Conservation (phyloP, 306 rosid species). For the Medicago arabica region DNA sequence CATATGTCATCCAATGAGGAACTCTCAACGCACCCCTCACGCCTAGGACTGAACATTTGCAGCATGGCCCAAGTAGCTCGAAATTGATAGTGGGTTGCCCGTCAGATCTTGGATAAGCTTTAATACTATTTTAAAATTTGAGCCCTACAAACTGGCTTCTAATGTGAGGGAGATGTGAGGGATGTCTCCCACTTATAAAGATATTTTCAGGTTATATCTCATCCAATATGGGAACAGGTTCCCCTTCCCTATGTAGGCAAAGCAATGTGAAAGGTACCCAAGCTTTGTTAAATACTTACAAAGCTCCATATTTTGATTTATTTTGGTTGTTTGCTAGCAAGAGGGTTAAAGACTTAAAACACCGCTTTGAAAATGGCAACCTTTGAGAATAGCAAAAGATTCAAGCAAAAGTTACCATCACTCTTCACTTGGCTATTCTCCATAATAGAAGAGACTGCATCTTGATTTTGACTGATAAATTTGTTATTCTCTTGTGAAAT, state of each 20-base stretch:
- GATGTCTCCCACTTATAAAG: background rate
- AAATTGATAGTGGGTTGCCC: background rate
- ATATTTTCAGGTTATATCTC: background rate
- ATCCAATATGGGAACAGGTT: background rate
- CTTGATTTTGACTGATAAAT: background rate
- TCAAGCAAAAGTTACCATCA: conserved; percentile 31
- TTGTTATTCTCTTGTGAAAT: background rate
- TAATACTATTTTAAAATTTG: background rate
- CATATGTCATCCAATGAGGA: background rate
- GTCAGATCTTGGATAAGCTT: background rate
- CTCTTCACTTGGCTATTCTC: conserved; percentile 8
- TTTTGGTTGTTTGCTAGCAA: conserved; percentile 55
- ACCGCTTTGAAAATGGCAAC: conserved; percentile 69
- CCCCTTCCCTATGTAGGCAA: background rate
- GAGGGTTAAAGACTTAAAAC: conserved; percentile 52
- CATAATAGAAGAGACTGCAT: conserved; percentile 21
- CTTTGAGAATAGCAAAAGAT: conserved; percentile 41
- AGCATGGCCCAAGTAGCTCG: background rate
- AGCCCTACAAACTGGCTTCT: background rate
- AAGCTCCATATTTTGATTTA: background rate
- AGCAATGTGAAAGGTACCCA: conserved; percentile 5
- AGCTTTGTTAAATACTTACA: background rate
- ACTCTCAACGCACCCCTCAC: background rate
- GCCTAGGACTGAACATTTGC: background rate
- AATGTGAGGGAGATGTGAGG: background rate